A percentile compares a stretch with the other conserved stretches of the same genome.
Conservation (phyloP, 352 stramenopile genomes). For the Globisporangium parvum region DNA sequence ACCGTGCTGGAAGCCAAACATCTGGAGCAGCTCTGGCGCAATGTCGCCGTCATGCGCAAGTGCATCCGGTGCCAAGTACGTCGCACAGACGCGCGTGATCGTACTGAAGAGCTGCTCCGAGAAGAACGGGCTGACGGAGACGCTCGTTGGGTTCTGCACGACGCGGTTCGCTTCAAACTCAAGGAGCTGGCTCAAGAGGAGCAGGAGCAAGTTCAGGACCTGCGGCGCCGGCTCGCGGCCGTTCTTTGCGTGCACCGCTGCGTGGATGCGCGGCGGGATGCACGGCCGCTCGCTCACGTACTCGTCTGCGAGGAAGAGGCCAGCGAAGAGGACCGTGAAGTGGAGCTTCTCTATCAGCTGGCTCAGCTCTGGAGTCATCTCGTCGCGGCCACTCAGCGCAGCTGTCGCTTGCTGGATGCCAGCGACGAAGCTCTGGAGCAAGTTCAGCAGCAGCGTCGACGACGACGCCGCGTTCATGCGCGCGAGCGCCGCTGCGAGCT, state of each 20-base stretch:
- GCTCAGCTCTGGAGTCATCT: slow-evolving; percentile 49
- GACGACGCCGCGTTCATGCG: slow-evolving; percentile 56
- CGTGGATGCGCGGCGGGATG: slow-evolving; percentile 56
- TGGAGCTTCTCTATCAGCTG: slow-evolving; percentile 77
- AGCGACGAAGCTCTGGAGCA: slow-evolving; percentile 55
- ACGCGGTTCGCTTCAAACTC: slow-evolving; percentile 64
- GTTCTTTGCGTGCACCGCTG: slow-evolving; percentile 18
- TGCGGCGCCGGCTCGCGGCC: slow-evolving; percentile 16
- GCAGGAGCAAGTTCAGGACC: slow-evolving; percentile 55
- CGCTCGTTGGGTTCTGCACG: slow-evolving; percentile 43
- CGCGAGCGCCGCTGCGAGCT: slow-evolving; percentile 61
- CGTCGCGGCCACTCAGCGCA: slow-evolving; percentile 36
- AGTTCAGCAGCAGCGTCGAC: slow-evolving; percentile 40
- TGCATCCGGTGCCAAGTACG: slow-evolving; percentile 57
- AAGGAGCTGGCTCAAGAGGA: slow-evolving; percentile 66
- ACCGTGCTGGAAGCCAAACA: slow-evolving; percentile 58
- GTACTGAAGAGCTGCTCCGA: slow-evolving; percentile 70
- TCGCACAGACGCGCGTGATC: slow-evolving; percentile 67
- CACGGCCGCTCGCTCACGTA: slow-evolving; percentile 64
- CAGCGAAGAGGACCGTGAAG: slow-evolving; percentile 72
- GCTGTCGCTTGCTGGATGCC: slow-evolving; percentile 37
- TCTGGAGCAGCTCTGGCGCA: slow-evolving; percentile 42
- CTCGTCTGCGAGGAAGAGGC: slow-evolving; percentile 75
- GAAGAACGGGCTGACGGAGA: slow-evolving; percentile 70
- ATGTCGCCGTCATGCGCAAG: slow-evolving; percentile 31